Conservation (phyloP, 1,284 basidiomycete genomes). For the Moniliella sp. region DNA sequence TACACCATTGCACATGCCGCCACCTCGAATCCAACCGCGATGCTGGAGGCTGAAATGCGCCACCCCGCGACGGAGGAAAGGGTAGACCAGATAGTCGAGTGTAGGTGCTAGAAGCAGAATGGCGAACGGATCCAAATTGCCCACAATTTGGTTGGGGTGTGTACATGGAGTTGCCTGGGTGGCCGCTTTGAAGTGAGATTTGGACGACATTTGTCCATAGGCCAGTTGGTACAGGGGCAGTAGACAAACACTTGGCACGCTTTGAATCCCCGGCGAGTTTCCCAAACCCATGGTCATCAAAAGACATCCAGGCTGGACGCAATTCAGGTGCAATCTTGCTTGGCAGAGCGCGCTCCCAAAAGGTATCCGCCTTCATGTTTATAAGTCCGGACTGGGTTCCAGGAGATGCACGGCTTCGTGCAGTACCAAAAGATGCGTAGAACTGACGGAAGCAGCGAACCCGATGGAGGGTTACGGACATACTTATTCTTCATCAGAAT, state of each 20-base stretch:
- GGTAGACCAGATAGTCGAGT: slow-evolving; percentile 45
- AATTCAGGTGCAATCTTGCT: slow-evolving; percentile 32
- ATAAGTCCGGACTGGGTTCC: no score
- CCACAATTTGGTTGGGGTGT: slow-evolving; percentile 57
- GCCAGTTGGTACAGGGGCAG: slow-evolving; percentile 39
- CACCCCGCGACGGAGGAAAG: slow-evolving; percentile 45
- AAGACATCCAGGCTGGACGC: slow-evolving; percentile 36
- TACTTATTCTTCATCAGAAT: slow-evolving; percentile 48
- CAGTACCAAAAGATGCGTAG: slow-evolving; percentile 25
- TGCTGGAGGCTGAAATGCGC: slow-evolving; percentile 42
- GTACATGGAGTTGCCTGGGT: slow-evolving; percentile 43
- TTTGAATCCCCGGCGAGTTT: slow-evolving; percentile 57
- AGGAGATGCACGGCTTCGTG: slow-evolving; percentile 22
- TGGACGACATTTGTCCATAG: no score
- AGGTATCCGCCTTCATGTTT: slow-evolving; percentile 43
- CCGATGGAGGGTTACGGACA: slow-evolving; percentile 47
- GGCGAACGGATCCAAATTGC: slow-evolving; percentile 53
- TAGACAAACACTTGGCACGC: slow-evolving; percentile 65
- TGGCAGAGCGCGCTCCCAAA: slow-evolving; percentile 51
- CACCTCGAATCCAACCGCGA: slow-evolving; percentile 41
- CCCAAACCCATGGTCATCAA: slow-evolving; percentile 50
- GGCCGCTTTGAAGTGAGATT: slow-evolving; percentile 43
- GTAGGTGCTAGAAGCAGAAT: slow-evolving; percentile 38
- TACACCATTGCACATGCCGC: slow-evolving; percentile 41
- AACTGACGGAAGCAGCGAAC: slow-evolving; percentile 51